These are phyloP conservation scores for Guillardia theta DNA, from an alignment of 78 protist species.

Conservation along the genomic window DNA sequence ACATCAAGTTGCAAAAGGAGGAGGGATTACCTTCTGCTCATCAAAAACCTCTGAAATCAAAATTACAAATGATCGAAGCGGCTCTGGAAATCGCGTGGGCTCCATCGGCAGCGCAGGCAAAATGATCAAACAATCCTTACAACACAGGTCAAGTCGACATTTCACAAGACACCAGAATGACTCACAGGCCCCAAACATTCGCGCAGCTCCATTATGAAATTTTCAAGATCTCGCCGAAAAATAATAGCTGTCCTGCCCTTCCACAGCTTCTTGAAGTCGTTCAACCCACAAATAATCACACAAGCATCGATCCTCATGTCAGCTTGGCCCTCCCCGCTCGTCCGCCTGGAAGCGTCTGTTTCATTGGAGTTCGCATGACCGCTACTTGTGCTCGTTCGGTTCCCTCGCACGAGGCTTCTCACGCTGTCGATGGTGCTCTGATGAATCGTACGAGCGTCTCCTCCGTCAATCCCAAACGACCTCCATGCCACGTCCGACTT, in stretches of 20 bases:
- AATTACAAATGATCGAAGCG: neutral
- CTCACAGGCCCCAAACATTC: neutral
- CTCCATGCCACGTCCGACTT: neutral
- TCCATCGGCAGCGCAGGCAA: neutral
- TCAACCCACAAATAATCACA: neutral
- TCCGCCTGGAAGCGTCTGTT: too few relatives aligned
- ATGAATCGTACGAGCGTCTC: neutral
- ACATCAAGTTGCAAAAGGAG: neutral
- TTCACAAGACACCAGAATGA: neutral
- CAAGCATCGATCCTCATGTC: neutral
- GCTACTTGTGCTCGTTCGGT: neutral
- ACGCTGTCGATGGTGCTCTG: too few relatives aligned
- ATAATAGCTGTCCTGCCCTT: neutral
- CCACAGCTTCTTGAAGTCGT: neutral
- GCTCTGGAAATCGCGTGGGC: slow-evolving; percentile 1
- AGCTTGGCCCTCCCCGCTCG: too few relatives aligned
- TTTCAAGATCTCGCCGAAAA: neutral
- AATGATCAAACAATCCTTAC: neutral
- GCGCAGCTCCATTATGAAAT: neutral
- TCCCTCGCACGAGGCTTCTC: neutral
- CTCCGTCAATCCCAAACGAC: neutral
- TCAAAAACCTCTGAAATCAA: neutral
- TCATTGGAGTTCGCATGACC: too few relatives aligned
- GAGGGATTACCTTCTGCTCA: neutral
- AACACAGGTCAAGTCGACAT: neutral